Evolutionary conservation across 2,329 filamentous ascomycete species (phyloP).

Genomic region (Anthostomella pinea): DNA sequence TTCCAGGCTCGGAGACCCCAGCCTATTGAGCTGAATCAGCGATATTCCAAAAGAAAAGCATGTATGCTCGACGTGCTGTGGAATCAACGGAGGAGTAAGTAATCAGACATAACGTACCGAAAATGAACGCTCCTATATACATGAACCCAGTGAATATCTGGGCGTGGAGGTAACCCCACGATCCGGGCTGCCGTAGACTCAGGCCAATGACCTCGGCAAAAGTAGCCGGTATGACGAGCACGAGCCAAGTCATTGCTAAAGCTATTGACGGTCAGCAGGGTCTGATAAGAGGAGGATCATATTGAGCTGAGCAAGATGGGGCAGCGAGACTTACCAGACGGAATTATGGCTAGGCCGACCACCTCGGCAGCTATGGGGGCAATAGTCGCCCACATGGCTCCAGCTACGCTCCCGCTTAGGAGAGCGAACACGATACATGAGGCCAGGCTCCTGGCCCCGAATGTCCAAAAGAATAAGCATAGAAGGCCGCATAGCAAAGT

Average conservation of each 20-base stretch:
- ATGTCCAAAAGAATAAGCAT: constrained; percentile 70
- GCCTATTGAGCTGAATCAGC: constrained; percentile 25
- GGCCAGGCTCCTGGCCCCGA: constrained; percentile 60
- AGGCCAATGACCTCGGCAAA: constrained; percentile 66
- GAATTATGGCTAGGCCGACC: constrained; percentile 65
- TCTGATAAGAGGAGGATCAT: not conserved
- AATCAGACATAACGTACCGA: constrained; percentile 29
- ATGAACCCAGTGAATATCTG: constrained; percentile 61
- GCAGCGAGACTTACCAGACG: constrained; percentile 46
- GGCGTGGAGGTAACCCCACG: constrained; percentile 48
- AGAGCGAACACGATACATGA: constrained; percentile 70
- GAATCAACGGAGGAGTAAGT: not conserved
- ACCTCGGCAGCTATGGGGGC: constrained; percentile 72
- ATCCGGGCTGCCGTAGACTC: constrained; percentile 44
- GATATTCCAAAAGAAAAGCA: no score
- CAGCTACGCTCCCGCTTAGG: constrained; percentile 63
- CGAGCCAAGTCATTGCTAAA: constrained; percentile 69
- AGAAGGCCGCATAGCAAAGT: constrained; percentile 64
- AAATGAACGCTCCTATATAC: constrained; percentile 54
- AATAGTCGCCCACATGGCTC: constrained; percentile 68
- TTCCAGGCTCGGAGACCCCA: constrained; percentile 44
- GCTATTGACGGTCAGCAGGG: constrained; percentile 28
- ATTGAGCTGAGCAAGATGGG: not conserved
- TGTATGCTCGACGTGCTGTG: not conserved
- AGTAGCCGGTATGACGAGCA: constrained; percentile 67